A percentile compares a stretch with the other conserved stretches of the same genome.
Conservation (phyloP, 2,329 filamentous ascomycete genomes). For the Aspergillus pseudotamarii region DNA sequence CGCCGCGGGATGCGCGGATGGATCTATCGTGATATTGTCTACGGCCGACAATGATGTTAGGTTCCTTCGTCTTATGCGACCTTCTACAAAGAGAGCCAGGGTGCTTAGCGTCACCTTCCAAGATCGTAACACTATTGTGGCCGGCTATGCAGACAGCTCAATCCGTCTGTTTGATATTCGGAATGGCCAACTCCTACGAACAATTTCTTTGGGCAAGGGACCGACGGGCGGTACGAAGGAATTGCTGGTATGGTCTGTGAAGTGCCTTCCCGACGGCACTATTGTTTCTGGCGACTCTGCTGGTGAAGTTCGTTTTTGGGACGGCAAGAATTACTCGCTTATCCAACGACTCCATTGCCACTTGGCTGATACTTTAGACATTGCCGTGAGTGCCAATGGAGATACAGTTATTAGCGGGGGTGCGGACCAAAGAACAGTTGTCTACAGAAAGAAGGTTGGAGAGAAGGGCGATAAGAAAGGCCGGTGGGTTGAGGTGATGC, state of each 20-base stretch:
- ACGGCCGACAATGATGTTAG: slow-evolving; percentile 81
- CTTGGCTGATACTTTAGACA: slow-evolving; percentile 84
- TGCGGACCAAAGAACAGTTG: slow-evolving; percentile 83
- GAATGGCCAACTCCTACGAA: slow-evolving; percentile 73
- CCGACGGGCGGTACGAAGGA: slow-evolving; percentile 77
- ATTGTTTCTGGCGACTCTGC: slow-evolving; percentile 95
- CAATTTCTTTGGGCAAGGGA: slow-evolving; percentile 83
- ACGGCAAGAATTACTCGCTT: slow-evolving; percentile 87
- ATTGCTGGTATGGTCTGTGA: slow-evolving; percentile 90
- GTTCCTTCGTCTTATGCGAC: slow-evolving; percentile 76
- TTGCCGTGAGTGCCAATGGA: slow-evolving; percentile 81
- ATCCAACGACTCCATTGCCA: slow-evolving; percentile 84
- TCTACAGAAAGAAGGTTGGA: slow-evolving; percentile 67
- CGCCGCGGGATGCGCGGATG: slow-evolving; percentile 87
- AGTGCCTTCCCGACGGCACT: slow-evolving; percentile 81
- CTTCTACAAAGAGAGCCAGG: slow-evolving; percentile 80
- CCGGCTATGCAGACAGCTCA: slow-evolving; percentile 95
- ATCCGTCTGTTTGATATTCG: slow-evolving; percentile 88
- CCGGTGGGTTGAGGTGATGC: slow-evolving; percentile 84
- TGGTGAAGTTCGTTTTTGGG: slow-evolving; percentile 91
- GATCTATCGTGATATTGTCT: slow-evolving; percentile 82
- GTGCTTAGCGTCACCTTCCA: slow-evolving; percentile 93
- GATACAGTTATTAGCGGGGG: slow-evolving; percentile 83
- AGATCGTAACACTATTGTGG: slow-evolving; percentile 76
- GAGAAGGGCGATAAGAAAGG: slow-evolving; percentile 56